phyloP scores from a whole-genome alignment of 2,329 filamentous ascomycete species.

The Aspergillus uvarum region DNA sequence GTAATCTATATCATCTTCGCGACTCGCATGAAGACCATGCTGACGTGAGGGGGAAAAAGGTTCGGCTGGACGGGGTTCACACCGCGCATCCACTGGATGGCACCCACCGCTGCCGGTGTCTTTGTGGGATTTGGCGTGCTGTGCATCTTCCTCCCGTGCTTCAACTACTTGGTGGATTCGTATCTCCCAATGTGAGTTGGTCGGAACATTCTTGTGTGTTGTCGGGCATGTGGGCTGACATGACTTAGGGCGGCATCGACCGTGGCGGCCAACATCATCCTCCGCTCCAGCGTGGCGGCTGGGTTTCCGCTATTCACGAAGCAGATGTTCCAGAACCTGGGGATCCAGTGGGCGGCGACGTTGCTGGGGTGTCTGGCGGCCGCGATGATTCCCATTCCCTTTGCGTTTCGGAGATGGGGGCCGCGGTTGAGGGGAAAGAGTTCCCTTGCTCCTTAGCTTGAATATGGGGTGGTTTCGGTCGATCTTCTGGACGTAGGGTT shows the following conservation, averaged over 20 bases:
- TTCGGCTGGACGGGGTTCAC: constrained; percentile 70
- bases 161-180: constrained; percentile 61
- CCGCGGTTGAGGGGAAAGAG: constrained; percentile 22
- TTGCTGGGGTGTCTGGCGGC: constrained; percentile 37
- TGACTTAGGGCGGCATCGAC: constrained; percentile 46
- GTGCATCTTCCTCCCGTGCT: constrained; percentile 55
- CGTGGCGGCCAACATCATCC: constrained; percentile 55
- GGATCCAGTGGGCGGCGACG: constrained; percentile 41
- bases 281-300: constrained; percentile 36
- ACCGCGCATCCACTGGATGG: constrained; percentile 41
- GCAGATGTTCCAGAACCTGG: constrained; percentile 41
- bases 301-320: constrained; percentile 39
- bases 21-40: neutral
- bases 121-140: constrained; percentile 58
- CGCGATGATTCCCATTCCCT: constrained; percentile 39
- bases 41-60: constrained; percentile 1
- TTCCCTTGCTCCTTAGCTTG: neutral
- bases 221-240: neutral
- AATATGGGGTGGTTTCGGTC: no score
- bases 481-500: no score
- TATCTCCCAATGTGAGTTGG: constrained; percentile 52
- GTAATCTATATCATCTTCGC: neutral
- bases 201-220: no score
- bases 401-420: constrained; percentile 32
- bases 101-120: constrained; percentile 46